These are phyloP conservation scores for Citrus trifoliata DNA, from an alignment of 345 rosid species.

Conservation along the genomic window DNA sequence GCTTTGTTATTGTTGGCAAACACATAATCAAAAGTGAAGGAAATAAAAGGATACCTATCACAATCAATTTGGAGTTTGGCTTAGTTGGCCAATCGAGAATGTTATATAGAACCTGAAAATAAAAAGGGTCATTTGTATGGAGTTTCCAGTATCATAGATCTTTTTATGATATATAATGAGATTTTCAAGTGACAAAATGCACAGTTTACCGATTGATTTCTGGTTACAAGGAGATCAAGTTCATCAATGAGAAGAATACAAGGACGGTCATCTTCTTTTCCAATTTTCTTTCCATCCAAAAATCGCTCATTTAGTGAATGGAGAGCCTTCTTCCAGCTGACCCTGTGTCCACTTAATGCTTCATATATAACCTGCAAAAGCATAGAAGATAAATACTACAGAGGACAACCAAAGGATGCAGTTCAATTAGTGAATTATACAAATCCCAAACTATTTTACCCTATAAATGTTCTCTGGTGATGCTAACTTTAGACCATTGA, in stretches of 20 bases:
- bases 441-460: constrained; percentile 26
- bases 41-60: constrained; percentile 48
- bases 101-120: constrained; percentile 68
- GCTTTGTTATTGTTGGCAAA: not conserved
- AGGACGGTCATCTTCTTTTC: constrained; percentile 64
- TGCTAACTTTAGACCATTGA: constrained; percentile 91
- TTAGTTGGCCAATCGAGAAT: constrained; percentile 97
- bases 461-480: constrained; percentile 88
- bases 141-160: too few species aligned
- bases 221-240: constrained; percentile 91
- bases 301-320: constrained; percentile 75
- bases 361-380: constrained; percentile 80
- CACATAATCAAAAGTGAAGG: not conserved
- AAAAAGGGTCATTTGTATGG: not conserved
- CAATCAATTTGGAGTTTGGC: constrained; percentile 77
- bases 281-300: constrained; percentile 56
- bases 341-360: constrained; percentile 87
- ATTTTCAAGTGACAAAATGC: constrained; percentile 11
- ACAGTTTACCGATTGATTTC: constrained; percentile 78
- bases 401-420: constrained; percentile 4
- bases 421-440: not conserved
- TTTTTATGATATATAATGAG: too few species aligned
- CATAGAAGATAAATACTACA: not conserved
- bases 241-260: constrained; percentile 95
- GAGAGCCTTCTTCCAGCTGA: constrained; percentile 90